These are phyloP conservation scores for Viola pubescens DNA, from an alignment of 441 rosid genomes.

Conservation along the genomic window DNA sequence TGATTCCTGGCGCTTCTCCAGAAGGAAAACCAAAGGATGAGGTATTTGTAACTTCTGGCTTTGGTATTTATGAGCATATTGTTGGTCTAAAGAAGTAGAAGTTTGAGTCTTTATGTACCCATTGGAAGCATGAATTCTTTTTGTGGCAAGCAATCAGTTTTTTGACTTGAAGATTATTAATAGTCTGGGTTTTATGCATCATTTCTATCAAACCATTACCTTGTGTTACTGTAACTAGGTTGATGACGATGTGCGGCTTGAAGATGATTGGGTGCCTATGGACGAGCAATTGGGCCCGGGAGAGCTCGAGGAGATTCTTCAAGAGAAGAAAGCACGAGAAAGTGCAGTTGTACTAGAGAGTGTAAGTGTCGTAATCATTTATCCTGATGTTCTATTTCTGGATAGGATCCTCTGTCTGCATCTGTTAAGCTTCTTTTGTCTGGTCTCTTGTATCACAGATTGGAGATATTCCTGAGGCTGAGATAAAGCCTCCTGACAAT, in stretches of 20 bases:
- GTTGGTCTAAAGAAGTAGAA: neutral
- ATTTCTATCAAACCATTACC: neutral
- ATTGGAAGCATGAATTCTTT: no score
- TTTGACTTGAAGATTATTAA: neutral
- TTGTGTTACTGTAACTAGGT: constrained; percentile 31
- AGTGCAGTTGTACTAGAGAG: constrained; percentile 98
- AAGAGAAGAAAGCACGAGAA: constrained; percentile 78
- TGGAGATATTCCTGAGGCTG: constrained; percentile 98
- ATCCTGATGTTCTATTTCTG: constrained; percentile 14
- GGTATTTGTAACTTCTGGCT: constrained; percentile 25
- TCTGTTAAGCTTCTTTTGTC: constrained; percentile 5
- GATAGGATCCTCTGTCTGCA: constrained; percentile 11
- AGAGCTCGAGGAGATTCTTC: constrained; percentile 77
- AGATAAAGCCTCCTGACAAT: constrained; percentile 89
- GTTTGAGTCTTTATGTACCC: neutral
- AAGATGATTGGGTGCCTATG: constrained; percentile 98
- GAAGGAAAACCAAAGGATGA: constrained; percentile 96
- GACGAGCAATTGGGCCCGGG: constrained; percentile 65
- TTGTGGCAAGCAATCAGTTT: no score
- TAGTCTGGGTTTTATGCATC: neutral
- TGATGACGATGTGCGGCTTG: constrained; percentile 78
- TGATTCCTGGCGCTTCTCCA: constrained; percentile 86
- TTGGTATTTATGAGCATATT: neutral
- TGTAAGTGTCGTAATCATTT: constrained; percentile 41
- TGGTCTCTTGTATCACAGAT: constrained; percentile 39